Base-by-base conservation (phyloP, 2,329 filamentous ascomycete genomes). In the Arthrobotrys pseudoclavata region DNA sequence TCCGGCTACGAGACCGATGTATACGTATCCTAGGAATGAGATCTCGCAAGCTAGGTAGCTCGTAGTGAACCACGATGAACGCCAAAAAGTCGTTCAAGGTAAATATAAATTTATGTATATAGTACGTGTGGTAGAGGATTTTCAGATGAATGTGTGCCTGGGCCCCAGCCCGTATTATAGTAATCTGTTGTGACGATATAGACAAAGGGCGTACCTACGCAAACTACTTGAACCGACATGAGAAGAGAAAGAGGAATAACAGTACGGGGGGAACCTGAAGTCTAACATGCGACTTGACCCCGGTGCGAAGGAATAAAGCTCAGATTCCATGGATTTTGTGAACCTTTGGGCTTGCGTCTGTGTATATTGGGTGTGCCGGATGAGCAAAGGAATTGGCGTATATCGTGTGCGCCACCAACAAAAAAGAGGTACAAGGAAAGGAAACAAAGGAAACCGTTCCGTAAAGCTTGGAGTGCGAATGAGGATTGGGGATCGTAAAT, bases 301-400 rank as follows among this genome's bases (percentile, higher is more conserved):
- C 13, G 13, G 1, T 15, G 37, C 5, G n/a, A 24, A 53, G 12
- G 12, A 15, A 40, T 3, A 15, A 40, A 40, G 50, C 50, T 29
- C 50, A 18, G 50, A 53, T 31, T 31, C 50, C 50, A 47, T 6
- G n/a, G 5, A n/a, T 13, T 29, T 31, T 31, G 22, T 53, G 26
- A 31, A 53, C 26, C 22, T 53, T 24, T 53, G 22, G 18, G 22
- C 26, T 40, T 40, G 37, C 12, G 31, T 40, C 10, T 29, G 7
- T n/a, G 18, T 34, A 37, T 57, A 31, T 57, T 57, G 26, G 9
- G 9, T 34, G 20, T 50, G 47, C 47, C 20, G 47, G 47, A 50
- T 50, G 20, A 20, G 50, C 7, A 31, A 53, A 18, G 13, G 13
- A n/a, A n/a, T 15, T 12, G 37, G 37, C 12, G 31, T 34, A 34